Evolutionary conservation across 305 asterid species (phyloP).

Genomic region (Fraxinus nigra): DNA sequence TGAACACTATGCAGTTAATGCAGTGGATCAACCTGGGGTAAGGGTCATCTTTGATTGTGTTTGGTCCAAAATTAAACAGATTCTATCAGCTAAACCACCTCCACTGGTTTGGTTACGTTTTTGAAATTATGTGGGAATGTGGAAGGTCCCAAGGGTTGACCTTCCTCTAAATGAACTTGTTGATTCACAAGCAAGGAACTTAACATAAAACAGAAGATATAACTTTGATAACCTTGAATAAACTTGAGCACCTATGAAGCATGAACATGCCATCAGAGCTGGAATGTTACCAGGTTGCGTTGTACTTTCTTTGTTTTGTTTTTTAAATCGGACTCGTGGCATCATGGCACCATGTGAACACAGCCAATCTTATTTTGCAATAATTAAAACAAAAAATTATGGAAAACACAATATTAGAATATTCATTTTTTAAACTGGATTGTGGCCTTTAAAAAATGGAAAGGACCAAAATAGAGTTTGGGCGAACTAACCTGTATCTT

Average conservation of each 20-base stretch:
- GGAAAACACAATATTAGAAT: neutral
- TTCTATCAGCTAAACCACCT: neutral
- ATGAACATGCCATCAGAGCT: neutral
- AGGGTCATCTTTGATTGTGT: constrained; percentile 29
- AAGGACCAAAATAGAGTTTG: neutral
- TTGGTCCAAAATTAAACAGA: neutral
- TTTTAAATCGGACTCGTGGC: neutral
- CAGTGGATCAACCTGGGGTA: constrained; percentile 66
- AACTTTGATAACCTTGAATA: neutral
- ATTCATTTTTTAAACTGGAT: neutral
- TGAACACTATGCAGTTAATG: constrained; percentile 67
- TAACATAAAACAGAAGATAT: neutral
- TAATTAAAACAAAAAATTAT: neutral
- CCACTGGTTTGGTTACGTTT: neutral
- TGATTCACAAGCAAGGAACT: neutral
- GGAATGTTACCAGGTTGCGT: neutral
- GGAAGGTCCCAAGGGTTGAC: neutral
- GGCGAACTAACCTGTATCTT: neutral
- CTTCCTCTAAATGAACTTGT: neutral
- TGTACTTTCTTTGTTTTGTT: neutral
- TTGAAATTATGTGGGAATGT: neutral
- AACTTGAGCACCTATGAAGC: neutral
- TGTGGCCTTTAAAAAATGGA: neutral
- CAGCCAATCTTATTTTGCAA: neutral
- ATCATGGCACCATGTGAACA: neutral